Base-by-base conservation (phyloP, 148 eudicot genomes). In the Silene uniflora region DNA sequence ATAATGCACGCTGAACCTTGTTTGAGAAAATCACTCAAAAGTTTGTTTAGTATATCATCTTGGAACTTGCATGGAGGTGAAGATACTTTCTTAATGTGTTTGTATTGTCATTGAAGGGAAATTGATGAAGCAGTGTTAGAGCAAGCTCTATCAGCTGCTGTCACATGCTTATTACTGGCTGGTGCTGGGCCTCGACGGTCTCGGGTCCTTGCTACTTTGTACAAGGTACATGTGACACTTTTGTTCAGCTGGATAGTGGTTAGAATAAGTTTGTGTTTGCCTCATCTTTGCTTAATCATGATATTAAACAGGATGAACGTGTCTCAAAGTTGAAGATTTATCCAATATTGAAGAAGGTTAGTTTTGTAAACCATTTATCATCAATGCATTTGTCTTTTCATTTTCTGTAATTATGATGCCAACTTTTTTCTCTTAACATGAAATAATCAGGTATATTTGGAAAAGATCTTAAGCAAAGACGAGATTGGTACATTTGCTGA, bases 161-260 rank as follows among this genome's bases (percentile, higher is more conserved):
- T 94, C 35, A 94, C 96, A 32, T 94, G 98, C 82, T 91, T 97
- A 65, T 90, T 94, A 80, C 86, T 94, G 93, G 98, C 98, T 79
- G 98, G 93, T 82, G 98, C 98, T 54, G 98, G 98, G 24, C 97
- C 98, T 67, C 97, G 88, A 78, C 89, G 98, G 32, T 94, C 98
- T 74, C 96, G 98, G 67, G 98, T 94, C 73, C 93, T 94, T 79
- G 96, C 97, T 21, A 94, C 97, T 49, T 78, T 94, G 76, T 94
- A 94, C 87, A 94, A 94, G 89, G 97, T 94, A 84, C 29, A 47
- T 4, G 25, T 77, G 87, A 91, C 89, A 78, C 44, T 55, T 6
- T 35, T 75, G 65, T 62, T 80, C 16, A 49, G 69, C 63, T 63
- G 58, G 17, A 47, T 68, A 54, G 25, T 54, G 27, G 39, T 78